Evolutionary conservation across 1,284 basidiomycete species (phyloP).

Genomic region (Apiotrichum veenhuisii): DNA sequence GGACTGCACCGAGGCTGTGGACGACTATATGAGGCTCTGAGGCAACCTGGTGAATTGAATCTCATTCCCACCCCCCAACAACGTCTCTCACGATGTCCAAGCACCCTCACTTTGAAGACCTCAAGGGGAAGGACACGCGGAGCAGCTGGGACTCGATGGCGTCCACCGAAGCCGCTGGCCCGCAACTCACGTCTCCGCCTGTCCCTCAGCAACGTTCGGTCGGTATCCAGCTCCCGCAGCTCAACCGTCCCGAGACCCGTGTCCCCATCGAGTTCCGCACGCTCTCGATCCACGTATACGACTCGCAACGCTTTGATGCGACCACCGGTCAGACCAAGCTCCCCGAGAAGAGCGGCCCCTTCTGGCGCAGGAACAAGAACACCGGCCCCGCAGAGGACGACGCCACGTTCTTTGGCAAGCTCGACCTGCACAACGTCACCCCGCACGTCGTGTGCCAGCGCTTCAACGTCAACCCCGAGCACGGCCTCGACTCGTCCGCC

Average conservation of each 20-base stretch:
- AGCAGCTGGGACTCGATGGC: not conserved
- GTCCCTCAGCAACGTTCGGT: not conserved
- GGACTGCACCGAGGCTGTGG: too few species aligned
- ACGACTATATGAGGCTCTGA: not conserved
- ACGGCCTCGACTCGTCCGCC: slow-evolving; percentile 56
- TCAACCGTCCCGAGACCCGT: not conserved
- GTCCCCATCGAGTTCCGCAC: slow-evolving; percentile 24
- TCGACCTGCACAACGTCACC: slow-evolving; percentile 58
- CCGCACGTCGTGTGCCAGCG: slow-evolving; percentile 54
- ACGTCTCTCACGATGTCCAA: not conserved
- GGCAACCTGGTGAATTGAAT: not conserved
- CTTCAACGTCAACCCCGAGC: slow-evolving; percentile 53
- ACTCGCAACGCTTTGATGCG: slow-evolving; percentile 28
- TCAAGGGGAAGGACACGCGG: not conserved
- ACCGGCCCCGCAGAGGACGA: slow-evolving; percentile 16
- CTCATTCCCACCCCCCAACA: not conserved
- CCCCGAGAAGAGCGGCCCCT: not conserved
- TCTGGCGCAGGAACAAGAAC: slow-evolving; percentile 4
- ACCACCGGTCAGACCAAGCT: not conserved
- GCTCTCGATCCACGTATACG: slow-evolving; percentile 41
- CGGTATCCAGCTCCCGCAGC: not conserved
- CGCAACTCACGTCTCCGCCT: not conserved
- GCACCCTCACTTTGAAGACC: not conserved
- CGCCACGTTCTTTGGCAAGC: slow-evolving; percentile 33
- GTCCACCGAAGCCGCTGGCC: not conserved